Conservation (phyloP, 2,329 filamentous ascomycete species). For the Endoconidiophora laricicola region DNA sequence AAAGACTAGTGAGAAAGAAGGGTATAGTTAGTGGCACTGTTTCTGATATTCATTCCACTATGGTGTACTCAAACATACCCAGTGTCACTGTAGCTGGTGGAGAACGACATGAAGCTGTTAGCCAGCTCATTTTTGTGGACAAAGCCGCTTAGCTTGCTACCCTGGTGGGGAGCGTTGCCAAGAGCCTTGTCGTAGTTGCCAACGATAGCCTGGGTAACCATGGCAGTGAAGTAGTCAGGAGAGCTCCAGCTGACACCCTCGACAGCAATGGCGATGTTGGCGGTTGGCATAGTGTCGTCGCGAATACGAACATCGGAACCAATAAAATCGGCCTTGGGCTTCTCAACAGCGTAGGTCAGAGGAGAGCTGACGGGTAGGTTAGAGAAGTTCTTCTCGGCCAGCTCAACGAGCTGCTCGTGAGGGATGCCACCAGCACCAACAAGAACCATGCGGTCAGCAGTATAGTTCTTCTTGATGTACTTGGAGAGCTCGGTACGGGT, state of each 20-base stretch:
- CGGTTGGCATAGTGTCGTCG: constrained; percentile 88
- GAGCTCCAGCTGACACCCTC: constrained; percentile 99
- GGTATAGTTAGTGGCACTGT: not conserved
- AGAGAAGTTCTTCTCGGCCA: constrained; percentile 92
- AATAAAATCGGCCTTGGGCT: constrained; percentile 85
- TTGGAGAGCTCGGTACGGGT: constrained; percentile 74
- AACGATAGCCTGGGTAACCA: constrained; percentile 95
- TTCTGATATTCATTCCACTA: not conserved
- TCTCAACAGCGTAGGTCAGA: constrained; percentile 59
- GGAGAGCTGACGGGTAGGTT: constrained; percentile 59
- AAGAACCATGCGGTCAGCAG: constrained; percentile 96
- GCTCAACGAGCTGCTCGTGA: constrained; percentile 82
- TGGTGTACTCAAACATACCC: constrained; percentile 44
- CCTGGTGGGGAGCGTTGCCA: constrained; percentile 92
- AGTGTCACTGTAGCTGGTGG: constrained; percentile 97
- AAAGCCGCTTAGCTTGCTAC: constrained; percentile 92
- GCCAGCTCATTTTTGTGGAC: constrained; percentile 89
- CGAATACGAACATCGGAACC: constrained; percentile 91
- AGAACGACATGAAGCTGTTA: constrained; percentile 99
- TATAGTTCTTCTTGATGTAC: constrained; percentile 99
- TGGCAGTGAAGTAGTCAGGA: constrained; percentile 94
- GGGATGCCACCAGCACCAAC: constrained; percentile 89
- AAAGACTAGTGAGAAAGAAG: constrained; percentile 47
- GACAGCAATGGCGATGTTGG: constrained; percentile 95
- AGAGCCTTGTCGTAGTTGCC: constrained; percentile 99